These are phyloP conservation scores for Plantago major DNA, from an alignment of 257 asterid genomes.

Conservation along the genomic window DNA sequence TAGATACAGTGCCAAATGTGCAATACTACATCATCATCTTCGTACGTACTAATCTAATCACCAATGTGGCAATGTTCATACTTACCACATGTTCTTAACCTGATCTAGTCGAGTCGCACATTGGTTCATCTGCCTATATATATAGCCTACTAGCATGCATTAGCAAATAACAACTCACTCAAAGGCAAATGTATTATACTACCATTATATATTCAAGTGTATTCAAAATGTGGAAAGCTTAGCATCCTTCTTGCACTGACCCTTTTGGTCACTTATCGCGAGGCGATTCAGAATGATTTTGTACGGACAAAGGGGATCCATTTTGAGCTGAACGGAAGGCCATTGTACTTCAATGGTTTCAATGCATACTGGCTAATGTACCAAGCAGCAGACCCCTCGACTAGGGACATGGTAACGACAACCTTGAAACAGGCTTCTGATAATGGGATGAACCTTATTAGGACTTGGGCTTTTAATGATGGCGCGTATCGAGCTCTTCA, in stretches of 20 bases:
- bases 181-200: background rate
- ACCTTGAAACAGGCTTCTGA: constrained; percentile 13
- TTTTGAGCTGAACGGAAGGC: constrained; percentile 12
- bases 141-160: background rate
- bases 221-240: constrained; percentile 4
- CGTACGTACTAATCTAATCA: too few species aligned
- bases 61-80: too few species aligned
- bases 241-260: background rate
- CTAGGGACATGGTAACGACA: constrained; percentile 1
- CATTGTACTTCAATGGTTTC: constrained; percentile 10
- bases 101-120: too few species aligned
- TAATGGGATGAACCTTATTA: constrained; percentile 2
- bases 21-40: too few species aligned
- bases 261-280: constrained; percentile 13
- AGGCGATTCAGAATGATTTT: background rate
- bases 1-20: too few species aligned
- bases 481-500: constrained; percentile 11
- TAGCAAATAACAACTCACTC: background rate
- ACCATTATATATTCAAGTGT: background rate
- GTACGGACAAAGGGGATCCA: constrained; percentile 6
- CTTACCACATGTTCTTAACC: too few species aligned
- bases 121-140: background rate
- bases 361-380: constrained; percentile 14
- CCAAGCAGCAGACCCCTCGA: constrained; percentile 10
- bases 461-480: constrained; percentile 15